Conservation (phyloP, 306 rosid species). For the Malus domestica region DNA sequence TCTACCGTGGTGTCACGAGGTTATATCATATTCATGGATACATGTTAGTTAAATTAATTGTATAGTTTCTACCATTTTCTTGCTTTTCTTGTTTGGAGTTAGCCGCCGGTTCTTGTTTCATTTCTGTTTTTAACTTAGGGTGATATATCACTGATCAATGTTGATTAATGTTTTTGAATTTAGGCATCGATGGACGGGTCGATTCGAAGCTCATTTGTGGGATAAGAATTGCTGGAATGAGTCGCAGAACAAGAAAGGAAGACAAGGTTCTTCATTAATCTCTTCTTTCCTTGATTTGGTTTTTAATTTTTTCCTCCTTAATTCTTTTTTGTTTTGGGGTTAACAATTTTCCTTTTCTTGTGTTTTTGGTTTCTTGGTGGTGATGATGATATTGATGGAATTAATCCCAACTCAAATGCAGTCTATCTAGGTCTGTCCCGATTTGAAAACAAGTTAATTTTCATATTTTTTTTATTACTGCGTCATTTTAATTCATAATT, state of each 20-base stretch:
- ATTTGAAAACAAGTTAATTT: neutral
- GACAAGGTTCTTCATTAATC: slow-evolving; percentile 51
- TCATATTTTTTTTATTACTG: neutral
- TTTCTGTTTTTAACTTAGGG: neutral
- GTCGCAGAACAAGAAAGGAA: slow-evolving; percentile 86
- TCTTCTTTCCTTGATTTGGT: neutral
- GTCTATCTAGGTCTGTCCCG: slow-evolving; percentile 71
- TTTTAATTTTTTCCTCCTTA: neutral
- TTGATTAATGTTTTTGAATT: neutral
- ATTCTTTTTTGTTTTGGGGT: neutral
- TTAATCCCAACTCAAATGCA: slow-evolving; percentile 33
- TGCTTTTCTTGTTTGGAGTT: neutral
- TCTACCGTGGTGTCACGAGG: slow-evolving; percentile 89
- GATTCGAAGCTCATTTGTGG: slow-evolving; percentile 98
- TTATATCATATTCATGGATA: neutral
- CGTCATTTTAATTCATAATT: neutral
- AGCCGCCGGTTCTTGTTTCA: neutral
- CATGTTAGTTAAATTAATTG: neutral
- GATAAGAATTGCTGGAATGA: slow-evolving; percentile 90
- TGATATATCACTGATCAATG: neutral
- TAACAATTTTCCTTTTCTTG: neutral
- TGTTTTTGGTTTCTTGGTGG: neutral
- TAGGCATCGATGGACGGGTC: slow-evolving; percentile 96
- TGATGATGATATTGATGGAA: slow-evolving; percentile 18
- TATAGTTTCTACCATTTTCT: neutral